Conservation (phyloP, 2,329 filamentous ascomycete species). For the Apiospora arundinis region DNA sequence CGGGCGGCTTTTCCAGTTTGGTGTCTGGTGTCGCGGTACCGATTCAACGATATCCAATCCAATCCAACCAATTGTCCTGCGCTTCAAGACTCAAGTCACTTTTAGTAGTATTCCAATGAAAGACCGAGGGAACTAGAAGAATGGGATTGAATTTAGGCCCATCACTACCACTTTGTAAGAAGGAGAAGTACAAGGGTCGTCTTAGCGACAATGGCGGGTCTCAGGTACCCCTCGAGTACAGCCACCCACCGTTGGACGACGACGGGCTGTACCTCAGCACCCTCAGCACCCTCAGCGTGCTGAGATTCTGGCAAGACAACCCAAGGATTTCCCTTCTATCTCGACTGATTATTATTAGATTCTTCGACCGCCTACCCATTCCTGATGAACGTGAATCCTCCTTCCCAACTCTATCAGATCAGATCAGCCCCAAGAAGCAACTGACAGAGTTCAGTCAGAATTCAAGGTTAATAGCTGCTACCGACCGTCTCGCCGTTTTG, state of each 20-base stretch:
- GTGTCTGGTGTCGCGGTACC: conserved; percentile 20
- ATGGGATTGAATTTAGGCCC: conserved; percentile 19
- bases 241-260: conserved; percentile 15
- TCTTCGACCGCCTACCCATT: conserved; percentile 10
- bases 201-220: conserved; percentile 20
- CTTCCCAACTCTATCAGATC: neutral
- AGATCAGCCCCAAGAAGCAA: neutral
- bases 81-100: conserved; percentile 9
- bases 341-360: conserved; percentile 14
- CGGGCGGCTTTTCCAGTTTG: conserved; percentile 15
- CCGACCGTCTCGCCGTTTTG: neutral
- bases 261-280: neutral
- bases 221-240: conserved; percentile 22
- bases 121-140: conserved; percentile 19
- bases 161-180: conserved; percentile 11
- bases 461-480: neutral
- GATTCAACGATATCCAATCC: conserved; percentile 19
- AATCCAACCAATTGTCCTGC: conserved; percentile 19
- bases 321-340: conserved; percentile 9
- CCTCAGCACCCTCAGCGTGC: neutral
- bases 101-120: conserved; percentile 19
- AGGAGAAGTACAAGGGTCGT: conserved; percentile 14
- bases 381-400: neutral
- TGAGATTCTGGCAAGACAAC: conserved; percentile 18
- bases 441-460: neutral